These are phyloP conservation scores for Scytalidium sp. DNA, from an alignment of 2,329 filamentous ascomycete species.

Conservation along the genomic window DNA sequence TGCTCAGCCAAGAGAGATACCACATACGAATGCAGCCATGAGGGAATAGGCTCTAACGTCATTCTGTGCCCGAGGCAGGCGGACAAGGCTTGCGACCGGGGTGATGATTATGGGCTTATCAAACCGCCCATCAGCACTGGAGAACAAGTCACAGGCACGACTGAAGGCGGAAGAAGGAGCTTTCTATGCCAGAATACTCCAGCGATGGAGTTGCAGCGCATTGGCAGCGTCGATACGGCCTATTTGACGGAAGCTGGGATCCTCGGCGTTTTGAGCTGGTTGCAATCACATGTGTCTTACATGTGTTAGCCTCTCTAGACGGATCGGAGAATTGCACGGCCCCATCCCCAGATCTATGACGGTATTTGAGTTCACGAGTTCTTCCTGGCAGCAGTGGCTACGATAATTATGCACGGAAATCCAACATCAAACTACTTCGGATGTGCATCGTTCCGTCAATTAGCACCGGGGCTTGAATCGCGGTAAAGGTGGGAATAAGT, in stretches of 20 bases:
- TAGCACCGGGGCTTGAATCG: too few relatives aligned
- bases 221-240: neutral
- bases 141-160: neutral
- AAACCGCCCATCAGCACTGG: neutral
- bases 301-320: too few relatives aligned
- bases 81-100: conserved; percentile 8
- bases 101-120: neutral
- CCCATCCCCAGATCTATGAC: neutral
- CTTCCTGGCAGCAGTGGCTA: too few relatives aligned
- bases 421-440: too few relatives aligned
- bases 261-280: neutral
- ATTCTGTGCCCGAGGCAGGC: conserved; percentile 21
- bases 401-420: too few relatives aligned
- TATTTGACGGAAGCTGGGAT: too few relatives aligned
- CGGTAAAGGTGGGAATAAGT: too few relatives aligned
- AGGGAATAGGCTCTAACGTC: conserved; percentile 21
- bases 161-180: neutral
- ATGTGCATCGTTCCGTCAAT: too few relatives aligned
- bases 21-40: conserved; percentile 31
- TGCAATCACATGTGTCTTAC: neutral
- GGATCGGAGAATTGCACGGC: neutral
- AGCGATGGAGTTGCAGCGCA: neutral
- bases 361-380: too few relatives aligned
- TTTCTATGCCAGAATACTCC: neutral
- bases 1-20: conserved; percentile 5